Conservation (phyloP, 768 basidiomycete species). For the Phylloporus sp. region DNA sequence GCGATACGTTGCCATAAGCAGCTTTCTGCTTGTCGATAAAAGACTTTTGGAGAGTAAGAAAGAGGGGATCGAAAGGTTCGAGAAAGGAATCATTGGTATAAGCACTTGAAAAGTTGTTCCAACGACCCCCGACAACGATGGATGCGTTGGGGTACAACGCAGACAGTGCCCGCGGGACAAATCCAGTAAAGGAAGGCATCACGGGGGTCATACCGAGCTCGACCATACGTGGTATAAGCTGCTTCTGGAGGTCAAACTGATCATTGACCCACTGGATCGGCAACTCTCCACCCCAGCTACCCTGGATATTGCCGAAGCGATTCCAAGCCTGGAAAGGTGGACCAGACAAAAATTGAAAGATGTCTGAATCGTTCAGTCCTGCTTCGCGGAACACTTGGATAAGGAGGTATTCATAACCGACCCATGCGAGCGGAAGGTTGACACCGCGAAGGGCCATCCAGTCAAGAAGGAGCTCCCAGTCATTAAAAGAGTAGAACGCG, state of each 20-base stretch:
- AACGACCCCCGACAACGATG: constrained; percentile 32
- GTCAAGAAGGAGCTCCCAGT: constrained; percentile 38
- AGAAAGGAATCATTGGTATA: constrained; percentile 38
- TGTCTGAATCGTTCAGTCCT: constrained; percentile 34
- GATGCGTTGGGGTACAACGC: constrained; percentile 32
- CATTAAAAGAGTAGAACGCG: constrained; percentile 36
- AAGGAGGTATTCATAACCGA: constrained; percentile 37
- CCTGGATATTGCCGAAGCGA: constrained; percentile 40
- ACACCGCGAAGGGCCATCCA: constrained; percentile 39
- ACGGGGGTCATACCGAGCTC: constrained; percentile 42
- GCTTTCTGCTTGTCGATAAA: constrained; percentile 37
- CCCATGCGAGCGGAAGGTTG: constrained; percentile 40
- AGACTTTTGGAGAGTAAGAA: constrained; percentile 31
- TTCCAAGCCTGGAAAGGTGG: constrained; percentile 41
- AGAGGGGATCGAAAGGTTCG: constrained; percentile 38
- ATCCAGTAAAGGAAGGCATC: constrained; percentile 39
- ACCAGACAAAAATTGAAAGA: constrained; percentile 33
- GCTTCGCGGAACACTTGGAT: constrained; percentile 34
- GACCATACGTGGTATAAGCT: constrained; percentile 34
- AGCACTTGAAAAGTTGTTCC: constrained; percentile 30
- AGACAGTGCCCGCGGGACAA: constrained; percentile 33
- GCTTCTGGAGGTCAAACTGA: constrained; percentile 35
- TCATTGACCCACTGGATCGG: constrained; percentile 36
- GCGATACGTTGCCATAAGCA: constrained; percentile 36
- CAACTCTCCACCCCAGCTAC: constrained; percentile 35